A percentile compares a stretch with the other conserved stretches of the same genome.
phyloP scores from a whole-genome alignment of 176 grass and related monocot species.

The Microstegium vimineum region DNA sequence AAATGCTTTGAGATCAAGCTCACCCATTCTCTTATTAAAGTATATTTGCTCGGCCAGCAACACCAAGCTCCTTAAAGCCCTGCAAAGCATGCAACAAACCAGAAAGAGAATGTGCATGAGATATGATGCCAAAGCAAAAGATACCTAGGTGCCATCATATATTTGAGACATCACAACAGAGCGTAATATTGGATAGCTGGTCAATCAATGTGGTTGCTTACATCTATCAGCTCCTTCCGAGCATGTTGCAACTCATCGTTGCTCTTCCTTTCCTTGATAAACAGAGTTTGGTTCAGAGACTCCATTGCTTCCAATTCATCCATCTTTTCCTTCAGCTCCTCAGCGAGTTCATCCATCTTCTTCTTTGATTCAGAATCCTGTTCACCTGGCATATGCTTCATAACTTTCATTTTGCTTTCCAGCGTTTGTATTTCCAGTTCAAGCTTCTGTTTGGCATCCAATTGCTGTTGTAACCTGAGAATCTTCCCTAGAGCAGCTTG shows the following conservation, averaged over 20 bases:
- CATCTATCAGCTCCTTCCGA: slow-evolving; percentile 48
- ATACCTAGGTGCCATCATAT: background rate
- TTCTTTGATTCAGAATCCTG: slow-evolving; percentile 30
- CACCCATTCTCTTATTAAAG: slow-evolving; percentile 60
- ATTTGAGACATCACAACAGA: background rate
- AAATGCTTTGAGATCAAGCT: slow-evolving; percentile 53
- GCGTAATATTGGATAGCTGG: background rate
- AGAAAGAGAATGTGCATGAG: background rate
- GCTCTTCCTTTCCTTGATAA: slow-evolving; percentile 37
- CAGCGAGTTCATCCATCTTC: slow-evolving; percentile 35
- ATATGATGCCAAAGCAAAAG: background rate
- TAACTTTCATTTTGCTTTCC: slow-evolving; percentile 42
- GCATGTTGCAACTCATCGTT: slow-evolving; percentile 57
- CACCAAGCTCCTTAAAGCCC: background rate
- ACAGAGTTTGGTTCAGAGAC: background rate
- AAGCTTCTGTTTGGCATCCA: slow-evolving; percentile 59
- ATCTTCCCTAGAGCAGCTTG: slow-evolving; percentile 41
- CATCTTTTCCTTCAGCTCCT: slow-evolving; percentile 48
- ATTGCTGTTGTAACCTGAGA: slow-evolving; percentile 46
- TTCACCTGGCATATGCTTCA: slow-evolving; percentile 46
- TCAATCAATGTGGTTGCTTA: slow-evolving; percentile 9
- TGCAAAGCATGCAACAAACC: background rate
- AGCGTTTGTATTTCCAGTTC: slow-evolving; percentile 61
- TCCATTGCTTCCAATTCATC: background rate
- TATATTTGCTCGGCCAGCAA: background rate